Conservation (phyloP, 768 basidiomycete genomes). For the Cystofilobasidium ferigula region DNA sequence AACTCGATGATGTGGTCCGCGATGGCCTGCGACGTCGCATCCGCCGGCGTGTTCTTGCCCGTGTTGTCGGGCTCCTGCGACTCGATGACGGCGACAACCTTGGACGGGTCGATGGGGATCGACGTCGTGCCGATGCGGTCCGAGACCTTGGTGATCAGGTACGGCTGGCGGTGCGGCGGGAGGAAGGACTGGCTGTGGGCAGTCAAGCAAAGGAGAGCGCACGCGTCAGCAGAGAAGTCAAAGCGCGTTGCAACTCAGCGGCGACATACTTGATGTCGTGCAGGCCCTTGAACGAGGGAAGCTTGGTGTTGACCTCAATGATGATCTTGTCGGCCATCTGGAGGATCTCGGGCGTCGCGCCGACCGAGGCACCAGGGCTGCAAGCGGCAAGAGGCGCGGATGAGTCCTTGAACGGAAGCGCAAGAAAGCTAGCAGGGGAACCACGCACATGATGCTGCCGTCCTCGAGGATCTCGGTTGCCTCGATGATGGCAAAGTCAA, state of each 20-base stretch:
- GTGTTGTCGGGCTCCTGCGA: constrained; percentile 31
- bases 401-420: background rate
- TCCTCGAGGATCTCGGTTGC: constrained; percentile 13
- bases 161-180: constrained; percentile 33
- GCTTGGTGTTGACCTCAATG: constrained; percentile 35
- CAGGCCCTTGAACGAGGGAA: constrained; percentile 32
- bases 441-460: constrained; percentile 10
- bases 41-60: constrained; percentile 31
- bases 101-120: constrained; percentile 32
- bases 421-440: too few relatives aligned
- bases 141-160: constrained; percentile 29
- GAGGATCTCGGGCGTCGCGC: constrained; percentile 35
- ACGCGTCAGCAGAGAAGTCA: background rate
- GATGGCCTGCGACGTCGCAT: constrained; percentile 27
- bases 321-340: constrained; percentile 33
- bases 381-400: background rate
- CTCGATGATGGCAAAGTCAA: constrained; percentile 35
- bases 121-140: constrained; percentile 31
- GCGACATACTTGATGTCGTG: constrained; percentile 31
- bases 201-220: background rate
- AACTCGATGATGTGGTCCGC: constrained; percentile 32
- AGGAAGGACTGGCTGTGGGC: constrained; percentile 26
- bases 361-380: constrained; percentile 32
- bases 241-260: background rate
- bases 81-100: constrained; percentile 33